phyloP scores from a whole-genome alignment of 768 basidiomycete genomes.

The Suillus brevipes region DNA sequence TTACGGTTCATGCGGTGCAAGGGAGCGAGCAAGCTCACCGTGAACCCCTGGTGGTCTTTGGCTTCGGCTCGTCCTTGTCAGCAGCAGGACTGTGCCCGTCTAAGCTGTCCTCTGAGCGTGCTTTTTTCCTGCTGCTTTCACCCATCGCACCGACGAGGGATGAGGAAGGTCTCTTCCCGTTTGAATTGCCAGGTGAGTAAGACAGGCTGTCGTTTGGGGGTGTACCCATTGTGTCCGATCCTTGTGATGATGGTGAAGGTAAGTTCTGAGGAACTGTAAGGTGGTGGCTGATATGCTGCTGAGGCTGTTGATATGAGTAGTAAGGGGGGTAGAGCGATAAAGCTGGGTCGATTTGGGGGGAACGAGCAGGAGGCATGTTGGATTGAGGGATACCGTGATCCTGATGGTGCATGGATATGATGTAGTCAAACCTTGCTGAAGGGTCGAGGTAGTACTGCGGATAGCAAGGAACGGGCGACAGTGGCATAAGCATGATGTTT shows the following conservation, averaged over 20 bases:
- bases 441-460: constrained; percentile 25
- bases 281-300: constrained; percentile 53
- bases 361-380: constrained; percentile 48
- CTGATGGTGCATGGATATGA: constrained; percentile 44
- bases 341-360: constrained; percentile 70
- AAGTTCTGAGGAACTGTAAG: constrained; percentile 57
- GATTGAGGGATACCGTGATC: constrained; percentile 40
- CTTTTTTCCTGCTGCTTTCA: constrained; percentile 54
- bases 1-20: constrained; percentile 11
- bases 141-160: constrained; percentile 38
- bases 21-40: constrained; percentile 48
- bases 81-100: constrained; percentile 51
- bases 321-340: constrained; percentile 67
- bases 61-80: constrained; percentile 67
- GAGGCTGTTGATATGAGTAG: constrained; percentile 54
- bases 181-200: constrained; percentile 52
- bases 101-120: constrained; percentile 54
- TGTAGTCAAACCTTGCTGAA: constrained; percentile 42
- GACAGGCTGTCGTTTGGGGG: constrained; percentile 63
- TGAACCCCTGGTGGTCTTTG: constrained; percentile 86
- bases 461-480: constrained; percentile 20
- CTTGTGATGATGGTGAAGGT: constrained; percentile 79
- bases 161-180: constrained; percentile 68
- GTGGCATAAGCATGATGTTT: constrained; percentile 18
- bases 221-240: constrained; percentile 73